These are phyloP conservation scores for Venturia pyrina DNA, from an alignment of 2,329 filamentous ascomycete genomes.

Conservation along the genomic window DNA sequence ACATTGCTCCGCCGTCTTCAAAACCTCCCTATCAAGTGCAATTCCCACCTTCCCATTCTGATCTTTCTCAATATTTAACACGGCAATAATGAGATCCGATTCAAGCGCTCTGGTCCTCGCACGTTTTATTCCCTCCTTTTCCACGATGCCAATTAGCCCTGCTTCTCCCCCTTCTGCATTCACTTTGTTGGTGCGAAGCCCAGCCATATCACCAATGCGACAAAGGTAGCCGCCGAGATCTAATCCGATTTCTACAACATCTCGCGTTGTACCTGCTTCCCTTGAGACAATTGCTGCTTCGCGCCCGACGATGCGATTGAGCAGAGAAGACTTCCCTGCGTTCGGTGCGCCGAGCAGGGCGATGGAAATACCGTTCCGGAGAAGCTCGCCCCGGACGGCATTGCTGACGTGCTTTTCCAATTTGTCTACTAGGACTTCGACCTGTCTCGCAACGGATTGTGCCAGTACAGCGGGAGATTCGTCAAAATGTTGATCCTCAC, in stretches of 20 bases:
- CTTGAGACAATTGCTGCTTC: slow-evolving; percentile 92
- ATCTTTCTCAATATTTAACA: slow-evolving; percentile 63
- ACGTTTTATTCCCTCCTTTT: slow-evolving; percentile 81
- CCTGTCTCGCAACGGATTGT: slow-evolving; percentile 55
- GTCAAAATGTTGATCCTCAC: slow-evolving; percentile 95
- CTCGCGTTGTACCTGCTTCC: slow-evolving; percentile 86
- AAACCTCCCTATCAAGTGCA: slow-evolving; percentile 46
- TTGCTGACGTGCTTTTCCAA: slow-evolving; percentile 65
- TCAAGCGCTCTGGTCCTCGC: slow-evolving; percentile 72
- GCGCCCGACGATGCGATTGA: slow-evolving; percentile 81
- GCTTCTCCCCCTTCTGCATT: slow-evolving; percentile 13
- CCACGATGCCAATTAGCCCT: slow-evolving; percentile 57
- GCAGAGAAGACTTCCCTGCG: slow-evolving; percentile 84
- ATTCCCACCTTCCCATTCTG: slow-evolving; percentile 23
- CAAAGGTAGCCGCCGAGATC: slow-evolving; percentile 86
- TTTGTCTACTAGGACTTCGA: slow-evolving; percentile 49
- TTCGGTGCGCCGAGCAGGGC: slow-evolving; percentile 87
- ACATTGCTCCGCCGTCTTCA: slow-evolving; percentile 42
- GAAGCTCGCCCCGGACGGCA: slow-evolving; percentile 69
- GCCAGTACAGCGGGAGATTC: slow-evolving; percentile 69
- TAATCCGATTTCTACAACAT: slow-evolving; percentile 84
- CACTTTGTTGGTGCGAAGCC: slow-evolving; percentile 51
- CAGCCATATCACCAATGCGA: slow-evolving; percentile 91
- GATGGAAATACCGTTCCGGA: slow-evolving; percentile 76
- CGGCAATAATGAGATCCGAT: slow-evolving; percentile 75